These are phyloP conservation scores for Flaveria sonorensis DNA, from an alignment of 129 eudicot species.

Conservation along the genomic window DNA sequence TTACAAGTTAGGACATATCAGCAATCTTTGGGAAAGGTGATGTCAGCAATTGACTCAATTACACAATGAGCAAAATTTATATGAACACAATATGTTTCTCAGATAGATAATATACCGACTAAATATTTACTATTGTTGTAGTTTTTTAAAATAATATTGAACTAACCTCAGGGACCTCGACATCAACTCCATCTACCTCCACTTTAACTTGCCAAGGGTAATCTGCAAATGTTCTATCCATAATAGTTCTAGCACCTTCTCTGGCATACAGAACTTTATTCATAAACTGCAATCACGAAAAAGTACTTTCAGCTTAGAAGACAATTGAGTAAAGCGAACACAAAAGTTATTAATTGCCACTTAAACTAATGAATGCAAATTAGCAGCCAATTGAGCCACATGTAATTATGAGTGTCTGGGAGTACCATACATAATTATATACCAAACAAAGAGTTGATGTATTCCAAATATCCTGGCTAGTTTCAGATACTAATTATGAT, in stretches of 20 bases:
- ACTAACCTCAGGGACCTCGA: slow-evolving; percentile 97
- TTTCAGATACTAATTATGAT: too few relatives aligned
- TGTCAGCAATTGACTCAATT: too few relatives aligned
- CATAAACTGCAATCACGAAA: slow-evolving; percentile 21
- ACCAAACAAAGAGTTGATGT: slow-evolving; percentile 2
- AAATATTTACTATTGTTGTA: too few relatives aligned
- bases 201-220: slow-evolving; percentile 80
- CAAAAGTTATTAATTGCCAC: background rate
- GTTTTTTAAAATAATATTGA: background rate
- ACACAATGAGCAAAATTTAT: too few relatives aligned
- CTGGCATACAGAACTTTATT: slow-evolving; percentile 69
- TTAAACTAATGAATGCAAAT: background rate
- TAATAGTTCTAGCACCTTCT: slow-evolving; percentile 93
- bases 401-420: background rate
- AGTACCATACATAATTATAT: background rate
- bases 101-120: too few relatives aligned
- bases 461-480: background rate
- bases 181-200: slow-evolving; percentile 62
- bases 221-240: slow-evolving; percentile 93
- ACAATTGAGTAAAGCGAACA: slow-evolving; percentile 2
- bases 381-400: background rate
- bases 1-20: too few relatives aligned
- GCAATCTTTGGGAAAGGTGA: too few relatives aligned
- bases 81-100: too few relatives aligned
- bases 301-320: slow-evolving; percentile 25